Base-by-base conservation (phyloP, 768 basidiomycete species). In the Strobilomyces dryophilus region DNA sequence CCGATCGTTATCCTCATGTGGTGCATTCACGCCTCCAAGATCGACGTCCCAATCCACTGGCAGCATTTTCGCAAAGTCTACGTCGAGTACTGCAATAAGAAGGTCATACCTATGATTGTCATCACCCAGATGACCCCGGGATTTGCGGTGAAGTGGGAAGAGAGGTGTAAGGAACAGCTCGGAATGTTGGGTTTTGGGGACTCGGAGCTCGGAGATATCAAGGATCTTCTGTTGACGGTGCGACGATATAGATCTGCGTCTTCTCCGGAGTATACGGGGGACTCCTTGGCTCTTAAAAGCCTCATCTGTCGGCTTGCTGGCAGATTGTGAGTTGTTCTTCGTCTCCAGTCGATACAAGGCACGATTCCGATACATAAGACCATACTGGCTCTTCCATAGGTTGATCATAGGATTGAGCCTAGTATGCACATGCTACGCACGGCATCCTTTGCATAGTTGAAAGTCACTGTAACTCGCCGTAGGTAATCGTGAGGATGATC, bases 11-110 rank as follows among this genome's bases (percentile, higher is more conserved):
- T 64, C 49, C 57, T 67, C 8, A 54, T 67, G 49, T 67, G 64
- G 64, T 65, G 64, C n/a, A 67, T 66, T 18, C 60, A 60, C n/a
- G 64, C 64, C 37, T 65, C 60, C 6, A 67, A 66, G 54, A 67
- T 67, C 44, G 62, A 60, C 18, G 54, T 65, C 40, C 56, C 60
- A 10, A 54, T 54, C 31, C 63, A 67, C 41, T 66, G 64, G 64
- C 52, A 52, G 12, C 62, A 65, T 27, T 66, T 66, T 56, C 57
- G 60, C 60, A 62, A 56, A 35, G 57, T 65, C 21, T 66, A 62
- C 35, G 57, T 58, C 52, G 51, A 65, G n/a, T 65, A 65, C 37
- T 65, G 65, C 36, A 26, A 51, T 20, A 57, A 31, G 57, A 67
- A 14, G 49, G 63, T 62, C 45, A 65, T 52, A 45, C 64, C 65